phyloP scores from a whole-genome alignment of 208 protist species.

The Leptomonas seymouri region DNA sequence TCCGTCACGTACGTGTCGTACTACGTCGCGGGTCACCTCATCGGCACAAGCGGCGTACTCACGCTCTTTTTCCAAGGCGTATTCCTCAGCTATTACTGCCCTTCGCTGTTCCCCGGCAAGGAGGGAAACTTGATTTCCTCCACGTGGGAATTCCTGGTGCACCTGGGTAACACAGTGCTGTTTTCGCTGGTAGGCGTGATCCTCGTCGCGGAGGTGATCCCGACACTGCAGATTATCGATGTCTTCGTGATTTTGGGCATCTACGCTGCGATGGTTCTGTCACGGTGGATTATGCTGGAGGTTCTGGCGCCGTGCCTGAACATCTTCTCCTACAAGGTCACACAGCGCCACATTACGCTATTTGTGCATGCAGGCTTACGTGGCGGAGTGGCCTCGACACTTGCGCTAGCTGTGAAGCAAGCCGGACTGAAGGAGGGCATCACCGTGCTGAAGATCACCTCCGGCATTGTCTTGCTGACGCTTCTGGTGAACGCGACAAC shows the following conservation, averaged over 20 bases:
- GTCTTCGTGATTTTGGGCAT: conserved; percentile 57
- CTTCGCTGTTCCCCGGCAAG: conserved; percentile 74
- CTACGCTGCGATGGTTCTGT: conserved; percentile 69
- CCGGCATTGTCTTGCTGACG: conserved; percentile 77
- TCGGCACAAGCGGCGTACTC: conserved; percentile 83
- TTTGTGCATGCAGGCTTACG: conserved; percentile 77
- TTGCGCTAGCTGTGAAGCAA: conserved; percentile 74
- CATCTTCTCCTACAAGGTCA: conserved; percentile 59
- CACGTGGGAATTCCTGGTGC: conserved; percentile 89
- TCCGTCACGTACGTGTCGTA: conserved; percentile 88
- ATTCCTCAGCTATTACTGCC: conserved; percentile 81
- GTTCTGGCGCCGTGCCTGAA: conserved; percentile 75
- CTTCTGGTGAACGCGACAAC: conserved; percentile 80
- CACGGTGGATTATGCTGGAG: conserved; percentile 71
- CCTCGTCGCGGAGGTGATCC: conserved; percentile 71
- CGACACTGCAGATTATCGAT: conserved; percentile 53
- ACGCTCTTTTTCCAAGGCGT: conserved; percentile 83
- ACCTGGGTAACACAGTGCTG: conserved; percentile 85
- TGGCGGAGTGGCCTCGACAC: conserved; percentile 77
- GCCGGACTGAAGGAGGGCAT: conserved; percentile 55
- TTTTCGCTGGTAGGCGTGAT: conserved; percentile 90
- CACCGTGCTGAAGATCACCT: conserved; percentile 68
- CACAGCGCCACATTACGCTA: conserved; percentile 53
- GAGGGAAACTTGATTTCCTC: conserved; percentile 75
- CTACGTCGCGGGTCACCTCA: conserved; percentile 67